Conservation (phyloP, 23 red algal species). For the Gracilaria gracilis region DNA sequence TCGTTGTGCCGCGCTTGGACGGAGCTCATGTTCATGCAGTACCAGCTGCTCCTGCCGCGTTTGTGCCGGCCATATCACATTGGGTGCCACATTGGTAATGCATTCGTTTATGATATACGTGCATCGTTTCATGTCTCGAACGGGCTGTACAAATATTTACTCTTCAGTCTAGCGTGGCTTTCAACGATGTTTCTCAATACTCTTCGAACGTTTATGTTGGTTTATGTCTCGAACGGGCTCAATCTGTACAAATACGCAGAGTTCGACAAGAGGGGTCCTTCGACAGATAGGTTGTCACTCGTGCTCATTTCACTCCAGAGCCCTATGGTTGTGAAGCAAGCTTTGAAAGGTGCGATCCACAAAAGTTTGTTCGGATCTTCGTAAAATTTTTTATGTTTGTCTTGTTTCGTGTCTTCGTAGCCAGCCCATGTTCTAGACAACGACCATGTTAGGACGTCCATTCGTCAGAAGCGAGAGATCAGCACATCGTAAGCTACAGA, state of each 20-base stretch:
- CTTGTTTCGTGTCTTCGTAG: background rate
- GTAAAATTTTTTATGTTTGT: background rate
- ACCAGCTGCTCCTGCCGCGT: background rate
- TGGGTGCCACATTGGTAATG: conserved; percentile 46
- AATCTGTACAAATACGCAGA: background rate
- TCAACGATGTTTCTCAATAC: background rate
- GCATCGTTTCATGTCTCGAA: background rate
- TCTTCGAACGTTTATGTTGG: background rate
- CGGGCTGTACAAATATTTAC: background rate
- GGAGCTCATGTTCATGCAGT: conserved; percentile 19
- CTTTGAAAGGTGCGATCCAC: background rate
- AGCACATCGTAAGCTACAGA: too few relatives aligned
- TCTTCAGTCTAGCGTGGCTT: background rate
- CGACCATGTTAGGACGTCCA: too few relatives aligned
- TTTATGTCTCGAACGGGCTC: background rate
- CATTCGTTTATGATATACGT: background rate
- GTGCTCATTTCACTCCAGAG: background rate
- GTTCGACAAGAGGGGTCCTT: background rate
- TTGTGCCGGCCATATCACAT: conserved; percentile 21
- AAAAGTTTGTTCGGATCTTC: background rate
- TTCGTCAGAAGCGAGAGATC: too few relatives aligned
- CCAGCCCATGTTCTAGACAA: background rate
- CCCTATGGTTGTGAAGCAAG: background rate
- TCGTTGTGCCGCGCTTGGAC: conserved; percentile 52
- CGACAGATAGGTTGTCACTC: background rate